Conservation (phyloP, 768 basidiomycete species). For the Suillus occidentalis region DNA sequence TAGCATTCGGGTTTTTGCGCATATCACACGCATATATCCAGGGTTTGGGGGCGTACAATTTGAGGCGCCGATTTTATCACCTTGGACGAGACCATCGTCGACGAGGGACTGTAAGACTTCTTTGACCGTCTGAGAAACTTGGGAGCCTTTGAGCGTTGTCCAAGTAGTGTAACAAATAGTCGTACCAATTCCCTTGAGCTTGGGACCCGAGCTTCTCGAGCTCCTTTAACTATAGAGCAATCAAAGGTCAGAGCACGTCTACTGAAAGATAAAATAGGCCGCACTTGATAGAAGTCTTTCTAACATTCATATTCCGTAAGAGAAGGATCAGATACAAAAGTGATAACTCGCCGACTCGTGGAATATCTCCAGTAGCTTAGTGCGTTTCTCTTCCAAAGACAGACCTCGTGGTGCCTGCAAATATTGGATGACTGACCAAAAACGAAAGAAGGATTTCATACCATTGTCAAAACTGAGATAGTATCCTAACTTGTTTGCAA, state of each 20-base stretch:
- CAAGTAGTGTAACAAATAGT: neutral
- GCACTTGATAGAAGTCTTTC: conserved; percentile 83
- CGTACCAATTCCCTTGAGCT: conserved; percentile 88
- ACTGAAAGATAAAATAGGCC: neutral
- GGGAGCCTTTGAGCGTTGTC: neutral
- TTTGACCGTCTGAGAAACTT: conserved; percentile 89
- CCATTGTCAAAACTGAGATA: conserved; percentile 5
- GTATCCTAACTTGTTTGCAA: neutral
- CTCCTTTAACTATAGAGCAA: conserved; percentile 69
- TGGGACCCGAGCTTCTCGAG: conserved; percentile 86
- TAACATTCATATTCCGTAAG: conserved; percentile 28
- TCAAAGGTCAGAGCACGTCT: neutral
- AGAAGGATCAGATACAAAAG: neutral
- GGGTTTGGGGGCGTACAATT: conserved; percentile 59
- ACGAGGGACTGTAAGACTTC: conserved; percentile 87
- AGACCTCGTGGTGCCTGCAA: conserved; percentile 76
- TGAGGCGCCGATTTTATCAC: conserved; percentile 92
- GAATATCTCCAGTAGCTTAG: conserved; percentile 88
- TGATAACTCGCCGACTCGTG: conserved; percentile 69
- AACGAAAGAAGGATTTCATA: neutral
- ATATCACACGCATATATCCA: conserved; percentile 25
- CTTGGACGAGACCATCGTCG: conserved; percentile 82
- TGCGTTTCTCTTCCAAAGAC: conserved; percentile 87
- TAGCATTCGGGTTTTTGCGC: conserved; percentile 3
- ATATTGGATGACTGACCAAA: conserved; percentile 5